Base-by-base conservation (phyloP, 768 basidiomycete species). In the Sistotremastrum suecicum region DNA sequence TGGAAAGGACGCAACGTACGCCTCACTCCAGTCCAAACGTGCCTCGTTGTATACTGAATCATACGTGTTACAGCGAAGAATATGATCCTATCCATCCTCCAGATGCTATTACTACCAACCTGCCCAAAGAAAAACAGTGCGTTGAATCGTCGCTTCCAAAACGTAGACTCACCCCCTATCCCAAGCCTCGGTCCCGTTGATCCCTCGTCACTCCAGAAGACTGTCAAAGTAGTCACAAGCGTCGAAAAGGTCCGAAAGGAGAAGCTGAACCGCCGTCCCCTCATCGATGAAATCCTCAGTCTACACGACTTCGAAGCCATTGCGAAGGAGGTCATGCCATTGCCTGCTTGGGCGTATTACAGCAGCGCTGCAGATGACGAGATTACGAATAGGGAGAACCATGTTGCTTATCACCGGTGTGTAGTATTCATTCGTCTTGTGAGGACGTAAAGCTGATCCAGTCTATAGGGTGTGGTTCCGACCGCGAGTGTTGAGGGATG, bases 291-390 rank as follows among this genome's bases (percentile, higher is more conserved):
- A 60, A 79, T 94, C 43, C 66, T 97, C 31, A 92, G 83, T 55
- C 62, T 98, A 56, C 91, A 97, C 60, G 92, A 98, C 61, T 95
- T 97, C 55, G 92, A 97, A 71, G 74, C 83, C 11, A 79, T 98
- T 44, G 91, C 89, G 6, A 83, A 74, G 60, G 68, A 68, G 54
- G 80, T 86, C 7, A 80, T 98, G 69, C 65, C 78, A 2, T 80
- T 83, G 34, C 87, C 88, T 59, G 88, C 88, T 0, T 97, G 92
- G 92, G 92, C 91, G 4, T 92, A 92, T 60, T 92, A 97, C 57
- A 89, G 85, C 1, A 91, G 88, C n/a, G 92, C 90, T 11, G 80
- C 94, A 5, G 94, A 97, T 58, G 92, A 97, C 54, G 90, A 95
- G 62, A 87, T 91, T 39, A 91, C 89, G 32, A 67, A 74, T 49